Percentiles rank a stretch among this genome's conserved stretches.
phyloP scores from a whole-genome alignment of 2,329 filamentous ascomycete species.

The Drechslerella coelobrocha region DNA sequence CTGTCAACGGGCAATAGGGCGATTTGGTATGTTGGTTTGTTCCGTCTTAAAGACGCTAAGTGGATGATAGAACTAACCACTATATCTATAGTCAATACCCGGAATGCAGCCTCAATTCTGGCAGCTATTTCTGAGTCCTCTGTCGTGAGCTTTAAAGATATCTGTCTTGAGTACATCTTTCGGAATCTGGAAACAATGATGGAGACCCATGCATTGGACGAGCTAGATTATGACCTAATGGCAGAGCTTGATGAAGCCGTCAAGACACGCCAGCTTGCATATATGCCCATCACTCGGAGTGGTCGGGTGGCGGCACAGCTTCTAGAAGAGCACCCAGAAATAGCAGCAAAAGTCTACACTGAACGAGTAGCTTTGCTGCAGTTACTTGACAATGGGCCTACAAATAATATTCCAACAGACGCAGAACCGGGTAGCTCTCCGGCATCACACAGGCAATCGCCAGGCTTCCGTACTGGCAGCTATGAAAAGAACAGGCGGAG shows the following conservation, averaged over 20 bases:
- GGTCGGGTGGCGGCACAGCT: slow-evolving; percentile 63
- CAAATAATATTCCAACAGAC: slow-evolving; percentile 10
- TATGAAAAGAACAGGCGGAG: slow-evolving; percentile 53
- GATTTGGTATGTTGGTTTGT: slow-evolving; percentile 71
- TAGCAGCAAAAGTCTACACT: slow-evolving; percentile 58
- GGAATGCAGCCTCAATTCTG: slow-evolving; percentile 83
- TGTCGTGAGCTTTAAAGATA: slow-evolving; percentile 83
- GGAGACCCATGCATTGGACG: slow-evolving; percentile 83
- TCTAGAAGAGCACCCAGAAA: slow-evolving; percentile 61
- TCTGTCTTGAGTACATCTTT: slow-evolving; percentile 87
- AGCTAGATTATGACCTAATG: slow-evolving; percentile 83
- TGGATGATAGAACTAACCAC: not conserved
- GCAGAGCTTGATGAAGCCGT: slow-evolving; percentile 80
- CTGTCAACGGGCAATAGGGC: slow-evolving; percentile 82
- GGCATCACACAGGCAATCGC: slow-evolving; percentile 54
- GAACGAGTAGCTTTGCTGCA: slow-evolving; percentile 56
- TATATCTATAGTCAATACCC: slow-evolving; percentile 68
- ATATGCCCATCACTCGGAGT: slow-evolving; percentile 77
- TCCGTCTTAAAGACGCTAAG: slow-evolving; percentile 3
- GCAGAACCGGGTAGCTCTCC: slow-evolving; percentile 30
- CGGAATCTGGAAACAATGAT: slow-evolving; percentile 90
- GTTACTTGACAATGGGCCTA: slow-evolving; percentile 27
- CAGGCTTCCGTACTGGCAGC: slow-evolving; percentile 60
- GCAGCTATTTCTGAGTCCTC: slow-evolving; percentile 86
- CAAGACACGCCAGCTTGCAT: slow-evolving; percentile 79